Conservation (phyloP, 805 yeast genomes). For the Brettanomyces naardenensis region DNA sequence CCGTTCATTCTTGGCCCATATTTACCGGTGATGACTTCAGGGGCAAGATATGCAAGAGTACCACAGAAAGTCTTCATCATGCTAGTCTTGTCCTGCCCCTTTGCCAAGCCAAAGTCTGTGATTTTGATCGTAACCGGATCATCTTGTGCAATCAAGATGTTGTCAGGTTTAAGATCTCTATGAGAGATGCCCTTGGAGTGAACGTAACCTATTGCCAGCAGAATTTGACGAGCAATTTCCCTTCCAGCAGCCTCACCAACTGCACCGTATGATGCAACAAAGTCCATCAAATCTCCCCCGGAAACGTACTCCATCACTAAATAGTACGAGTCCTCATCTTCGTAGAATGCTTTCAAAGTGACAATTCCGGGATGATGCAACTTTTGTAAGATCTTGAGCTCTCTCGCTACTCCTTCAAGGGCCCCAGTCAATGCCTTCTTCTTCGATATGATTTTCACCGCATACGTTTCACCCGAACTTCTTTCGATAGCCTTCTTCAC, state of each 20-base stretch:
- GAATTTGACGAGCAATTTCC: constrained; percentile 77
- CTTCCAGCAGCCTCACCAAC: constrained; percentile 87
- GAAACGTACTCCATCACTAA: constrained; percentile 93
- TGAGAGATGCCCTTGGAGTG: constrained; percentile 91
- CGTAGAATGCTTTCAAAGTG: constrained; percentile 72
- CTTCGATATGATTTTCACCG: constrained; percentile 84
- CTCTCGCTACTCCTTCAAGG: constrained; percentile 77
- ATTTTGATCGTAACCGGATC: constrained; percentile 90
- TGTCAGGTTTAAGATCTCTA: constrained; percentile 94
- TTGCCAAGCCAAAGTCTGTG: constrained; percentile 95
- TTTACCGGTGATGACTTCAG: constrained; percentile 70
- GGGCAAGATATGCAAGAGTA: constrained; percentile 93
- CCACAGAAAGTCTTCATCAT: constrained; percentile 97
- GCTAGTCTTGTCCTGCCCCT: constrained; percentile 75
- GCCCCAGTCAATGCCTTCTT: constrained; percentile 71
- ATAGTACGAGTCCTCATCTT: constrained; percentile 73
- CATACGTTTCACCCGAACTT: constrained; percentile 75
- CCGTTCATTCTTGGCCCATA: constrained; percentile 27
- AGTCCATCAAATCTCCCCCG: constrained; percentile 98
- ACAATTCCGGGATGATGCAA: constrained; percentile 84
- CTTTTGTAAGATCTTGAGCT: constrained; percentile 69
- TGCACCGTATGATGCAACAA: constrained; percentile 85
- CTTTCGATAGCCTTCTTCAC: constrained; percentile 89
- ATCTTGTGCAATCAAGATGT: constrained; percentile 81
- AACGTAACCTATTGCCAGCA: constrained; percentile 79